phyloP scores from a whole-genome alignment of 2,329 filamentous ascomycete genomes.

The Aspergillus sp. region DNA sequence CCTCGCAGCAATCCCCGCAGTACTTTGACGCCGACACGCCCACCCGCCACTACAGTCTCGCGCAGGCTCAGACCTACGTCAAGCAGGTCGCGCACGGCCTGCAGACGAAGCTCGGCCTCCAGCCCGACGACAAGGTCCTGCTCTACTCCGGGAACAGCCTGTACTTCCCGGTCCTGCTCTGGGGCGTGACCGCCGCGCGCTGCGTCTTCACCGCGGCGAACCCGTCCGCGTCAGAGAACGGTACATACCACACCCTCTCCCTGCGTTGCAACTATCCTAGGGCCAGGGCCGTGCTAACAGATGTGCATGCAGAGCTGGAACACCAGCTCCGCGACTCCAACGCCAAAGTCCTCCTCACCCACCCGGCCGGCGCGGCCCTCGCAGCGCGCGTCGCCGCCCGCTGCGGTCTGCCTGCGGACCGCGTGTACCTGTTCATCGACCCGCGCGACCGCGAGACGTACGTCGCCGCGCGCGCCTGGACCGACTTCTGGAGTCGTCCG shows the following conservation, averaged over 20 bases:
- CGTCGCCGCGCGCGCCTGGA: constrained; percentile 1
- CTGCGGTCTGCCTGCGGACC: not conserved
- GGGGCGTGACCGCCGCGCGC: constrained; percentile 6
- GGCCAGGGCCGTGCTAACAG: no score
- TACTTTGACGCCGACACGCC: constrained; percentile 8
- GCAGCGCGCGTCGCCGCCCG: constrained; percentile 2
- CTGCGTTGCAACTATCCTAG: no score
- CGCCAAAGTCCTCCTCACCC: constrained; percentile 4
- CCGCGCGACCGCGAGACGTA: constrained; percentile 1
- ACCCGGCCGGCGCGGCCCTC: not conserved
- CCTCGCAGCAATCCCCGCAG: constrained; percentile 1
- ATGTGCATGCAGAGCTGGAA: constrained; percentile 7
- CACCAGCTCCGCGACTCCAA: constrained; percentile 8
- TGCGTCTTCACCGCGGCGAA: constrained; percentile 7
- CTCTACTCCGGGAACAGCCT: constrained; percentile 5
- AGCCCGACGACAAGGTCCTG: constrained; percentile 9
- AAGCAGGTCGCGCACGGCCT: constrained; percentile 6
- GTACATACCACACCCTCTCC: not conserved
- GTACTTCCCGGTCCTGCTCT: constrained; percentile 6
- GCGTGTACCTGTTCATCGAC: constrained; percentile 7
- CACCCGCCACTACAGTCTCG: constrained; percentile 4
- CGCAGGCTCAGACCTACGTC: constrained; percentile 6
- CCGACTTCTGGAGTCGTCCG: constrained; percentile 2
- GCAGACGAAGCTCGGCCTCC: not conserved
- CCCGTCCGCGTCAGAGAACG: not conserved